phyloP scores from a whole-genome alignment of 1,284 basidiomycete species.

The Boletellus deceptivus region DNA sequence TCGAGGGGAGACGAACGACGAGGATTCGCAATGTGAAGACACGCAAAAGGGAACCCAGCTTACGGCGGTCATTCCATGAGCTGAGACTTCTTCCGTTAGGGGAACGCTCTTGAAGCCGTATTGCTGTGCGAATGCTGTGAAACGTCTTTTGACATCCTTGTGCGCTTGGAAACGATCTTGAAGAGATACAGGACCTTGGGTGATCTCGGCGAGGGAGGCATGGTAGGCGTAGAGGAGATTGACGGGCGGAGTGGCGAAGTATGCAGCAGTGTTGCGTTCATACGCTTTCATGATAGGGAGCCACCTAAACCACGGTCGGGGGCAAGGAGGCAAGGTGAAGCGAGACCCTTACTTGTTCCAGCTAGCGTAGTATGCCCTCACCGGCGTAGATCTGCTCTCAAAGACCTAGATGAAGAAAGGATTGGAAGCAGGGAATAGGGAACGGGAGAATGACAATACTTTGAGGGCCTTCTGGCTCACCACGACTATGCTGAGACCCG shows the following conservation, averaged over 20 bases:
- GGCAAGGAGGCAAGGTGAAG: neutral
- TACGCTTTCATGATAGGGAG: constrained; percentile 93
- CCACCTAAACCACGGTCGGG: constrained; percentile 54
- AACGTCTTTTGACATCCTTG: constrained; percentile 64
- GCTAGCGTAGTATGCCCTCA: constrained; percentile 83
- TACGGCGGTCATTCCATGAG: constrained; percentile 92
- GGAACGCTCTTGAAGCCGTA: constrained; percentile 80
- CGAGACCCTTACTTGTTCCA: constrained; percentile 71
- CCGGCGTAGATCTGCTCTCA: constrained; percentile 67
- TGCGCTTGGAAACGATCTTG: constrained; percentile 82
- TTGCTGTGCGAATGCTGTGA: constrained; percentile 70
- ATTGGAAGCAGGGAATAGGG: neutral
- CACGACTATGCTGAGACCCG: constrained; percentile 86
- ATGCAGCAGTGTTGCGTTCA: constrained; percentile 69
- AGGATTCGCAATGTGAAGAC: neutral
- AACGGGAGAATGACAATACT: constrained; percentile 31
- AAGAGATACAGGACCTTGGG: constrained; percentile 57
- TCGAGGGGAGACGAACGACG: neutral
- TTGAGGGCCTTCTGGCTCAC: constrained; percentile 82
- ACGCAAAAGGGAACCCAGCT: constrained; percentile 20
- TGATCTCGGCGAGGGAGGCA: constrained; percentile 76
- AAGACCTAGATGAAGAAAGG: constrained; percentile 47
- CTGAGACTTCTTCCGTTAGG: constrained; percentile 59
- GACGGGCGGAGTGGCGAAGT: constrained; percentile 95
- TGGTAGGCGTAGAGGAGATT: constrained; percentile 94